These are phyloP conservation scores for Thermoascus crustaceus DNA, from an alignment of 2,329 filamentous ascomycete species.

Conservation along the genomic window DNA sequence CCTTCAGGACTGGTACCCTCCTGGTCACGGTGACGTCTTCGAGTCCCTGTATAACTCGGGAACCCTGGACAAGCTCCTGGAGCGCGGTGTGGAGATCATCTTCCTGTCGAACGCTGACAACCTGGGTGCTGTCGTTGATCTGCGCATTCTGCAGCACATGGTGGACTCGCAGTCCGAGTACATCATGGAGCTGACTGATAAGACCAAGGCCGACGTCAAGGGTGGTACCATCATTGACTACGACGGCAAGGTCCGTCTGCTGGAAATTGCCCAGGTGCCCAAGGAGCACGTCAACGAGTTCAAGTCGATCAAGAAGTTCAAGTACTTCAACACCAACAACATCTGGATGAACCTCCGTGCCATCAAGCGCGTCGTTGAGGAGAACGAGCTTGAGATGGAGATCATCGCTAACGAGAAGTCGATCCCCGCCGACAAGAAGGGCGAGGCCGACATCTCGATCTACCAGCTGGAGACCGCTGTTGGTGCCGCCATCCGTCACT, in stretches of 20 bases:
- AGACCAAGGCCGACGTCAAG: constrained; percentile 99
- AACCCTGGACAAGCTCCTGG: constrained; percentile 90
- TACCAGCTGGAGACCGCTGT: constrained; percentile 98
- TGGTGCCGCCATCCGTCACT: constrained; percentile 96
- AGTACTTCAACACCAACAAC: constrained; percentile 99
- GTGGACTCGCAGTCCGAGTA: constrained; percentile 94
- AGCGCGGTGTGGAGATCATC: constrained; percentile 91
- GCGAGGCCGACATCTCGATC: constrained; percentile 94
- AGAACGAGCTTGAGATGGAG: constrained; percentile 97
- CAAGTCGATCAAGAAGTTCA: constrained; percentile 99
- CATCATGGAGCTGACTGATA: constrained; percentile 99
- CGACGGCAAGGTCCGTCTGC: constrained; percentile 89
- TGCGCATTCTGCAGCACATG: constrained; percentile 99
- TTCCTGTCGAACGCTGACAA: constrained; percentile 99
- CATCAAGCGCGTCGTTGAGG: constrained; percentile 97
- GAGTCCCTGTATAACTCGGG: constrained; percentile 99
- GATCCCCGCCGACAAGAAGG: constrained; percentile 98
- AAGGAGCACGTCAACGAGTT: constrained; percentile 99
- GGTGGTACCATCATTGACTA: constrained; percentile 99
- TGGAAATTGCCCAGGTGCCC: constrained; percentile 97
- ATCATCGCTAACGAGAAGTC: constrained; percentile 99
- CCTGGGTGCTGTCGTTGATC: constrained; percentile 91
- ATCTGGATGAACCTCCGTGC: constrained; percentile 98
- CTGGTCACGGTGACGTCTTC: constrained; percentile 98
- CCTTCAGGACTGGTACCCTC: constrained; percentile 97